Conservation (phyloP, 2,329 filamentous ascomycete species). For the Fusarium sp. region DNA sequence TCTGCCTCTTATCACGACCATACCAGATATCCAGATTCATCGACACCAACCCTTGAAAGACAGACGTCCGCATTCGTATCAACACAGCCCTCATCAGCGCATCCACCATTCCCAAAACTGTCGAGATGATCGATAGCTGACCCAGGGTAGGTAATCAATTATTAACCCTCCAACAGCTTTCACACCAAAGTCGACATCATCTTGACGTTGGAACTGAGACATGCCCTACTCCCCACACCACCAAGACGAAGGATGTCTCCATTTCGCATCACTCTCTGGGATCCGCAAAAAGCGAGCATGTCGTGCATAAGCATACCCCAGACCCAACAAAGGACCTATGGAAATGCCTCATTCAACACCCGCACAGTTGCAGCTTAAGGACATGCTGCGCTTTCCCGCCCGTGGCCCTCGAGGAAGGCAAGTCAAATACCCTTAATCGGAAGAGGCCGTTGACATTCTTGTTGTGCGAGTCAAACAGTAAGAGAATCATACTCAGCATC, state of each 20-base stretch:
- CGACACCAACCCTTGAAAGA: slow-evolving; percentile 13
- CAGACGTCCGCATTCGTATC: slow-evolving; percentile 28
- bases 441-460: slow-evolving; percentile 2
- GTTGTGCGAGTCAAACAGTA: not conserved
- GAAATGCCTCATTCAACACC: slow-evolving; percentile 10
- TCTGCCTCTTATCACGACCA: not conserved
- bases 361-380: not conserved
- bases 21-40: slow-evolving; percentile 2
- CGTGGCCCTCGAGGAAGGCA: slow-evolving; percentile 20
- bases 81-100: slow-evolving; percentile 23
- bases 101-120: slow-evolving; percentile 28
- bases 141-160: slow-evolving; percentile 22
- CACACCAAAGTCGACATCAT: slow-evolving; percentile 35
- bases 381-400: slow-evolving; percentile 23
- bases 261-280: slow-evolving; percentile 22
- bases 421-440: slow-evolving; percentile 1
- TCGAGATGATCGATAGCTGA: slow-evolving; percentile 8
- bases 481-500: not conserved
- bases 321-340: slow-evolving; percentile 36
- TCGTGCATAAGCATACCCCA: slow-evolving; percentile 41
- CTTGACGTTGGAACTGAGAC: slow-evolving; percentile 35
- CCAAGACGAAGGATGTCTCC: slow-evolving; percentile 17
- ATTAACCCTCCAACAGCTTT: slow-evolving; percentile 2
- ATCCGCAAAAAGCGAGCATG: slow-evolving; percentile 45
- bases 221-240: slow-evolving; percentile 39